These are phyloP conservation scores for Prunus davidiana DNA, from an alignment of 306 rosid species.

Conservation along the genomic window DNA sequence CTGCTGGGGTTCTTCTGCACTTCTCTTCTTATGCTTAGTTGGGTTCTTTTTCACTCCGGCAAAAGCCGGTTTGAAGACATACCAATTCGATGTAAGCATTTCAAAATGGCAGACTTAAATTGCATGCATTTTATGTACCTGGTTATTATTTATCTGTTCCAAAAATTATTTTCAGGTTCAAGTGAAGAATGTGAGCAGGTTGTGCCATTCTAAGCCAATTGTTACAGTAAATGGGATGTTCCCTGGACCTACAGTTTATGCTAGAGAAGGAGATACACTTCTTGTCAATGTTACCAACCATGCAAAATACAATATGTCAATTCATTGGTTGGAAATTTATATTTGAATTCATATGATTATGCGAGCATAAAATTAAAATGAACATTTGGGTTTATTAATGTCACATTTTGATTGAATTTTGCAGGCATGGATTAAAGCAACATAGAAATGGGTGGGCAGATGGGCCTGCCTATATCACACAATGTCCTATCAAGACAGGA, in stretches of 20 bases:
- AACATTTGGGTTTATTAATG: no score
- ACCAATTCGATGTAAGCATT: conserved; percentile 6
- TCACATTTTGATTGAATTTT: no score
- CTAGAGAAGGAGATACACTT: neutral
- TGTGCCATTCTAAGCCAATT: conserved; percentile 36
- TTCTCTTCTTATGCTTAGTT: neutral
- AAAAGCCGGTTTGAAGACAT: neutral
- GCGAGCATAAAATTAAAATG: neutral
- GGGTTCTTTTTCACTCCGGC: neutral
- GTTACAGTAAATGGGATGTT: conserved; percentile 38
- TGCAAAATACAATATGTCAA: no score
- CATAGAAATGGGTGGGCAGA: conserved; percentile 43
- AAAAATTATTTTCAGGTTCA: conserved; percentile 20
- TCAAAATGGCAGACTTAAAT: neutral
- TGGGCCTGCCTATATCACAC: conserved; percentile 38
- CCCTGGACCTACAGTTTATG: conserved; percentile 40
- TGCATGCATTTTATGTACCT: neutral
- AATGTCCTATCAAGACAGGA: conserved; percentile 36
- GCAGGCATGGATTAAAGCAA: conserved; percentile 41
- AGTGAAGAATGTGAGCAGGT: conserved; percentile 34
- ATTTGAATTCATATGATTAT: no score
- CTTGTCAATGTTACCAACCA: no score
- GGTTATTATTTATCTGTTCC: no score
- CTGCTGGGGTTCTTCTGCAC: neutral
- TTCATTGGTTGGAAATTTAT: no score